phyloP scores from a whole-genome alignment of 805 yeast species.

The Nakazawaea ishiwadae region DNA sequence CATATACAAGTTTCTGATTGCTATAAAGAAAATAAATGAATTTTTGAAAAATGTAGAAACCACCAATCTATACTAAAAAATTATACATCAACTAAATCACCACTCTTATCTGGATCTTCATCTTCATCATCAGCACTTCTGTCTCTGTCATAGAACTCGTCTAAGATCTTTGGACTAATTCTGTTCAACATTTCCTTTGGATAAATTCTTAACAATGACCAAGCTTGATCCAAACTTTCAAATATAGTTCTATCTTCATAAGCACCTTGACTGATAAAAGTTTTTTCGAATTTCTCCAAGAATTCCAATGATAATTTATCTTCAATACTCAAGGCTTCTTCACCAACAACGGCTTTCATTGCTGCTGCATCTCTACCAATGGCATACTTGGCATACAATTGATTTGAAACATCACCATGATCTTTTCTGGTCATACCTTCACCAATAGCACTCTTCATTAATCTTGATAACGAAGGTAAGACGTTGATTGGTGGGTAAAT shows the following conservation, averaged over 20 bases:
- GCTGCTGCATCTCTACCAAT: slow-evolving; percentile 99
- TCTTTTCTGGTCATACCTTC: slow-evolving; percentile 99
- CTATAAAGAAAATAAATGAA: no score
- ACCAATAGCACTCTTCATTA: slow-evolving; percentile 99
- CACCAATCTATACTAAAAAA: no score
- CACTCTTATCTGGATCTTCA: slow-evolving; percentile 10
- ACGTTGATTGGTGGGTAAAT: slow-evolving; percentile 98
- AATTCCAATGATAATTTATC: slow-evolving; percentile 97
- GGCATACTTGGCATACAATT: slow-evolving; percentile 97
- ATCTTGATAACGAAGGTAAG: slow-evolving; percentile 93
- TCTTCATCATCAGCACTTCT: slow-evolving; percentile 60
- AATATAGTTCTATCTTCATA: slow-evolving; percentile 93
- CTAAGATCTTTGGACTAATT: slow-evolving; percentile 94
- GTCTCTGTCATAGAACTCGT: slow-evolving; percentile 91
- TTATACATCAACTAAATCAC: slow-evolving; percentile 10
- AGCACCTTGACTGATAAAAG: slow-evolving; percentile 93
- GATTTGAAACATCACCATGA: slow-evolving; percentile 99
- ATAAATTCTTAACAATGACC: slow-evolving; percentile 96
- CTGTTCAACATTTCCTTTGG: slow-evolving; percentile 99
- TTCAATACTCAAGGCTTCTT: slow-evolving; percentile 96
- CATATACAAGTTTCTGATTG: no score
- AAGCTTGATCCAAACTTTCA: slow-evolving; percentile 95
- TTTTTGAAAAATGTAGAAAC: neutral
- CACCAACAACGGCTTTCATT: slow-evolving; percentile 99
- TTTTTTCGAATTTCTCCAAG: slow-evolving; percentile 95